Base-by-base conservation (phyloP, 2,329 filamentous ascomycete genomes). In the Blastomyces silverae region DNA sequence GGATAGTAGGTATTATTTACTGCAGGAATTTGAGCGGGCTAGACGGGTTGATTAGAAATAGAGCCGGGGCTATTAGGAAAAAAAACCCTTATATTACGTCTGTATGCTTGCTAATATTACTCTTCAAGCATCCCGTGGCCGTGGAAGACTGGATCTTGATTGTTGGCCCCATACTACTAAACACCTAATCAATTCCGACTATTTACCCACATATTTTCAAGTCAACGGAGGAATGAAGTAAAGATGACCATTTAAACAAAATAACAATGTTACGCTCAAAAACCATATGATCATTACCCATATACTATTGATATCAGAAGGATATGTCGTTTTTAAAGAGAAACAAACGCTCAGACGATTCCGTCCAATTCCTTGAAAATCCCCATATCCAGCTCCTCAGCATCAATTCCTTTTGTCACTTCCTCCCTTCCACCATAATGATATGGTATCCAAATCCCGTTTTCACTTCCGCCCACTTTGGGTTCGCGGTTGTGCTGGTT, bases 361-460 rank as follows among this genome's bases (percentile, higher is more conserved):
- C 34, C 34, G 8, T 37, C 34, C 34, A 37, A 37, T 20, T 39
- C 8, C 20, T 56, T 55, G 39, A 37, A 13, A 28, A 55, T 25
- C 7, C 22, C 17, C 13, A 25, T 10, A 6, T n/a, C 28, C 22
- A 22, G 28, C 28, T 52, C 17, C 8, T 17, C 5, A 37, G 13
- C 48, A 39, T 22, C 37, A 11, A 22, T 42, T 25, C n/a, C 3
- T 42, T 42, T 42, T 2, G 48, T 72, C 67, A 86, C 73, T 86
- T 87, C 72, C 85, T 78, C 61, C 85, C 86, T 71, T 88, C 86
- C 2, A 88, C 84, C 85, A 88, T 88, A 62, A 88, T 81, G 68
- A 88, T 83, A 75, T 88, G 86, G 77, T 88, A 88, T n/a, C 86
- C 86, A 75, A 85, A 83, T 17, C 79, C 79, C 10, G 85, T 87